Evolutionary conservation across 805 yeast genomes (phyloP).

Genomic region (Yarrowia sp.): DNA sequence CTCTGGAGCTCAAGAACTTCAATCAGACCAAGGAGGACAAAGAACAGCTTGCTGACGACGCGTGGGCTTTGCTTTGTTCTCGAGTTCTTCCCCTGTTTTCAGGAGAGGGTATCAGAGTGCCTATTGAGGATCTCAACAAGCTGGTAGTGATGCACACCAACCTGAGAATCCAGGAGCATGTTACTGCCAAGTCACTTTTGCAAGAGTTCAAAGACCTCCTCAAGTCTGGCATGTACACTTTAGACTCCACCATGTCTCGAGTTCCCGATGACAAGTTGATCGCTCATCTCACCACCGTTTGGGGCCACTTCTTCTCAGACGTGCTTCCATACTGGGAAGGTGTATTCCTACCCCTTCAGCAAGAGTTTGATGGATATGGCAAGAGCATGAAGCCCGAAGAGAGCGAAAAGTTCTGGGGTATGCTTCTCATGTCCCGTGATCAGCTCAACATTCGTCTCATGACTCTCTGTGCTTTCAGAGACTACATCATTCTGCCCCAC

Average conservation of each 20-base stretch:
- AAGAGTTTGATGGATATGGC: conserved; percentile 57
- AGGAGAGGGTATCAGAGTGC: conserved; percentile 58
- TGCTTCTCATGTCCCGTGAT: conserved; percentile 43
- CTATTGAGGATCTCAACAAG: conserved; percentile 64
- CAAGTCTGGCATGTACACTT: conserved; percentile 52
- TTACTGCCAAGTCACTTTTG: conserved; percentile 52
- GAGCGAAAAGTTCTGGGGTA: conserved; percentile 51
- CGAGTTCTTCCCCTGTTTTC: conserved; percentile 57
- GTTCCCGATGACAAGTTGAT: conserved; percentile 48
- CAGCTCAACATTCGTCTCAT: conserved; percentile 46
- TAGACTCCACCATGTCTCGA: conserved; percentile 43
- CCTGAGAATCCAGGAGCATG: conserved; percentile 52
- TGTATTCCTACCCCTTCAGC: conserved; percentile 65
- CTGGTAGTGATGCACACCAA: conserved; percentile 55
- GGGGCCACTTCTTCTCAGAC: conserved; percentile 65
- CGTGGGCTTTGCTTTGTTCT: conserved; percentile 58
- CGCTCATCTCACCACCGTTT: conserved; percentile 53
- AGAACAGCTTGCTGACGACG: conserved; percentile 54
- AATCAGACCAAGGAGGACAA: conserved; percentile 48
- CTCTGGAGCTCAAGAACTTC: conserved; percentile 47
- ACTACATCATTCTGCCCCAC: conserved; percentile 49
- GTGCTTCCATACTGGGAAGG: conserved; percentile 67
- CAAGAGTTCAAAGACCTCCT: conserved; percentile 58
- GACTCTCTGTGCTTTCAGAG: conserved; percentile 51
- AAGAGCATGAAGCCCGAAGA: conserved; percentile 52